These are phyloP conservation scores for Boeremia lycopersici DNA, from an alignment of 2,329 filamentous ascomycete species.

Conservation along the genomic window DNA sequence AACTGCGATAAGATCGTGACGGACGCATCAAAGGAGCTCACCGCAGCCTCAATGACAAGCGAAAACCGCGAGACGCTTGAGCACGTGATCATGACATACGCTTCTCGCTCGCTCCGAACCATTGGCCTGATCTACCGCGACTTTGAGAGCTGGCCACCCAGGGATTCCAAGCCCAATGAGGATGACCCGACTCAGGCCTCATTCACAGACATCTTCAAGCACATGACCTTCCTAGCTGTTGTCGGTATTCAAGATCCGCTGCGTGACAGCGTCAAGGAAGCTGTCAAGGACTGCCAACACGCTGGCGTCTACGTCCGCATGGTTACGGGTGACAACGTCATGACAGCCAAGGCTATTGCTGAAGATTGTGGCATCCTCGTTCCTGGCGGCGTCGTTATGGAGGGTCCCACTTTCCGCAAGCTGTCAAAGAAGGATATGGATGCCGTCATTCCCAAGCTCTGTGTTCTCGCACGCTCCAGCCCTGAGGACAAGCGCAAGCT, in stretches of 20 bases:
- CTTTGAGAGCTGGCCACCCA: slow-evolving; percentile 82
- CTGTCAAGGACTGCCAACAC: slow-evolving; percentile 73
- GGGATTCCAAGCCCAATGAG: slow-evolving; percentile 61
- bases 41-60: slow-evolving; percentile 59
- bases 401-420: slow-evolving; percentile 79
- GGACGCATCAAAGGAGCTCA: slow-evolving; percentile 65
- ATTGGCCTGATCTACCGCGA: slow-evolving; percentile 85
- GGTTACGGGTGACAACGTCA: slow-evolving; percentile 83
- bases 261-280: slow-evolving; percentile 74
- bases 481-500: slow-evolving; percentile 72
- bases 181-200: slow-evolving; percentile 67
- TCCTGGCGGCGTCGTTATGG: slow-evolving; percentile 73
- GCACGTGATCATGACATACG: slow-evolving; percentile 76
- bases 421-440: slow-evolving; percentile 65
- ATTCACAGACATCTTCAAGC: slow-evolving; percentile 71
- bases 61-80: slow-evolving; percentile 66
- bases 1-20: slow-evolving; percentile 60
- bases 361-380: slow-evolving; percentile 78
- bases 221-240: slow-evolving; percentile 75
- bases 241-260: slow-evolving; percentile 84
- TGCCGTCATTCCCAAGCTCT: slow-evolving; percentile 65
- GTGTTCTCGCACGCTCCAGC: slow-evolving; percentile 71
- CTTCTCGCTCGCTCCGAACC: slow-evolving; percentile 78
- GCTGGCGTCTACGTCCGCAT: slow-evolving; percentile 82
- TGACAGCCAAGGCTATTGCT: slow-evolving; percentile 80